Conservation (phyloP, 768 basidiomycete genomes). For the Xanthoconium purpureum region DNA sequence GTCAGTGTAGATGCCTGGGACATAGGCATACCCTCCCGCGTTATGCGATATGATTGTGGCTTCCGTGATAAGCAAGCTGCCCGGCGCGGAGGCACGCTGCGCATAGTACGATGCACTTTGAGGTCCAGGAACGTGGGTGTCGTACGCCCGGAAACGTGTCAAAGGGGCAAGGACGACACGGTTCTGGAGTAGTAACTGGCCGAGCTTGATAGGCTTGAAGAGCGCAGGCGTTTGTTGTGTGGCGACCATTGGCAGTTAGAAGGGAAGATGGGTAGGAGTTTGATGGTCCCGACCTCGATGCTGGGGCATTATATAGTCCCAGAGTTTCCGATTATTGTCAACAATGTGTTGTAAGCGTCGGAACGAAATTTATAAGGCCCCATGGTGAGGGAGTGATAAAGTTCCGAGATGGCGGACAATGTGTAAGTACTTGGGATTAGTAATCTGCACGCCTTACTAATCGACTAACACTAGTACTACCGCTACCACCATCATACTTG, state of each 20-base stretch:
- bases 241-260: not conserved
- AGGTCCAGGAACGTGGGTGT: conserved; percentile 35
- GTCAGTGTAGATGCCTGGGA: conserved; percentile 64
- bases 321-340: too few relatives aligned
- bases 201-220: conserved; percentile 15
- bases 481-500: too few relatives aligned
- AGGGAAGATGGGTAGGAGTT: too few relatives aligned
- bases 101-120: conserved; percentile 42
- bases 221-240: not conserved
- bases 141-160: not conserved
- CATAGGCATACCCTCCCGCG: conserved; percentile 47
- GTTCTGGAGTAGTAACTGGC: conserved; percentile 41
- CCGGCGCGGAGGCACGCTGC: conserved; percentile 38
- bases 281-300: too few relatives aligned
- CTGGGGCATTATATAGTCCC: too few relatives aligned
- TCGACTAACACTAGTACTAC: too few relatives aligned
- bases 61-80: conserved; percentile 54
- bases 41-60: conserved; percentile 48
- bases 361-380: too few relatives aligned
- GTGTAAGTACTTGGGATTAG: too few relatives aligned
- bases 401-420: too few relatives aligned
- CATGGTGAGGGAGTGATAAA: too few relatives aligned
- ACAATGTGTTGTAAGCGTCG: too few relatives aligned
- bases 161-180: conserved; percentile 48
- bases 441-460: too few relatives aligned